A percentile compares a stretch with the other conserved stretches of the same genome.
These are phyloP conservation scores for Cladosporium oxysporum DNA, from an alignment of 2,329 filamentous ascomycete species.

Conservation along the genomic window DNA sequence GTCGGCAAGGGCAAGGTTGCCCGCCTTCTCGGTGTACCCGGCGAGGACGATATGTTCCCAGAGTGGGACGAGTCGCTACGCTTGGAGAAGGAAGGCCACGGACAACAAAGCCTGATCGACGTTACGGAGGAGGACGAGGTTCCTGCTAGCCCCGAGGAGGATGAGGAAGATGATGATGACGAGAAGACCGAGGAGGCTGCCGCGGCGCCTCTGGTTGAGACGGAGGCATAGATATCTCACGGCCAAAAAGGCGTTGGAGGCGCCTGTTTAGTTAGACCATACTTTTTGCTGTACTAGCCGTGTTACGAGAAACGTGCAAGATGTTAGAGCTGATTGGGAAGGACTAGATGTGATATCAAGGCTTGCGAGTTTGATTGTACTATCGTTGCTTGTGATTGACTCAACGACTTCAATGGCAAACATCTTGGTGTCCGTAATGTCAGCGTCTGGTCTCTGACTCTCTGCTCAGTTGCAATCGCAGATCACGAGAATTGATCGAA, in stretches of 20 bases:
- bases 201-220: background rate
- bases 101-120: slow-evolving; percentile 43
- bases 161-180: slow-evolving; percentile 47
- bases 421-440: background rate
- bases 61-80: slow-evolving; percentile 92
- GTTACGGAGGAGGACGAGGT: slow-evolving; percentile 50
- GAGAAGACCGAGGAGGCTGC: slow-evolving; percentile 44
- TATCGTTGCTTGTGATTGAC: background rate
- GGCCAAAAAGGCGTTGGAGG: slow-evolving; percentile 6
- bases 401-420: background rate
- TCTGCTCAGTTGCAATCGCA: background rate
- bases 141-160: slow-evolving; percentile 46
- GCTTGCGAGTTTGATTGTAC: background rate
- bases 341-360: background rate
- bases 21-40: slow-evolving; percentile 79
- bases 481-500: background rate
- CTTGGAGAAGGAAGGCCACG: slow-evolving; percentile 70
- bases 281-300: background rate
- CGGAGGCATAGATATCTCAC: slow-evolving; percentile 8
- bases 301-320: slow-evolving; percentile 3
- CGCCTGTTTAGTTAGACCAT: slow-evolving; percentile 1
- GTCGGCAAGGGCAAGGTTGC: slow-evolving; percentile 82
- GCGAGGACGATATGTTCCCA: slow-evolving; percentile 72
- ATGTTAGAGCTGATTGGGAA: background rate
- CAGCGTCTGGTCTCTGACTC: background rate